Conservation (phyloP, 2,329 filamentous ascomycete species). For the Lachnellula hyalina region DNA sequence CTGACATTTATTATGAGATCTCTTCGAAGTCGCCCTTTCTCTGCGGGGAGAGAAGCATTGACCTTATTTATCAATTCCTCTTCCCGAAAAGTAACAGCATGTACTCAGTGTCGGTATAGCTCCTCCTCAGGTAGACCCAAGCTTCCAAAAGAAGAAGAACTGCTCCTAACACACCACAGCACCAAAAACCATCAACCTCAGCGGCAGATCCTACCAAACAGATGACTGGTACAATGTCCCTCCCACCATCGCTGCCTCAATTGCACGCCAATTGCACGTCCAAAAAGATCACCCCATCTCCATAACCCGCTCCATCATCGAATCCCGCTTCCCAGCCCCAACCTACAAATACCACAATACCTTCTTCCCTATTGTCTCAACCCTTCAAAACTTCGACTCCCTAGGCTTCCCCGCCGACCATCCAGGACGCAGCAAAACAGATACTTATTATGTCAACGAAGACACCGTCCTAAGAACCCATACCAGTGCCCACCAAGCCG, state of each 20-base stretch:
- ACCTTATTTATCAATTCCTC: conserved; percentile 22
- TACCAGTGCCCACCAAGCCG: conserved; percentile 87
- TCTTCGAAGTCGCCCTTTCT: conserved; percentile 16
- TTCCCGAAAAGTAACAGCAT: conserved; percentile 15
- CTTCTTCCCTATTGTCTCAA: conserved; percentile 77
- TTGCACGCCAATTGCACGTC: conserved; percentile 80
- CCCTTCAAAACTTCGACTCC: conserved; percentile 92
- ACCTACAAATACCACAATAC: conserved; percentile 72
- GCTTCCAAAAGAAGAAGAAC: background rate
- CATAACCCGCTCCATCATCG: conserved; percentile 88
- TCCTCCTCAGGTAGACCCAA: conserved; percentile 22
- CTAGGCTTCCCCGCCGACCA: conserved; percentile 86
- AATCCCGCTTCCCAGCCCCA: conserved; percentile 74
- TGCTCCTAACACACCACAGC: conserved; percentile 3
- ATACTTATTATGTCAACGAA: conserved; percentile 93
- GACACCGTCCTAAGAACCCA: conserved; percentile 84
- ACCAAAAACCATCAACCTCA: conserved; percentile 10
- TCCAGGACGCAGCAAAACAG: conserved; percentile 77
- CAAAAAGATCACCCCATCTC: conserved; percentile 82
- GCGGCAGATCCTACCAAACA: conserved; percentile 54
- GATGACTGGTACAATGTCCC: conserved; percentile 87
- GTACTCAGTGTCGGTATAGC: conserved; percentile 23
- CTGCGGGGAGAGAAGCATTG: conserved; percentile 19
- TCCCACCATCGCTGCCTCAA: conserved; percentile 64
- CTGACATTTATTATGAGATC: conserved; percentile 21